These are phyloP conservation scores for Daldinia grandis DNA, from an alignment of 495 filamentous ascomycete genomes.

Conservation along the genomic window DNA sequence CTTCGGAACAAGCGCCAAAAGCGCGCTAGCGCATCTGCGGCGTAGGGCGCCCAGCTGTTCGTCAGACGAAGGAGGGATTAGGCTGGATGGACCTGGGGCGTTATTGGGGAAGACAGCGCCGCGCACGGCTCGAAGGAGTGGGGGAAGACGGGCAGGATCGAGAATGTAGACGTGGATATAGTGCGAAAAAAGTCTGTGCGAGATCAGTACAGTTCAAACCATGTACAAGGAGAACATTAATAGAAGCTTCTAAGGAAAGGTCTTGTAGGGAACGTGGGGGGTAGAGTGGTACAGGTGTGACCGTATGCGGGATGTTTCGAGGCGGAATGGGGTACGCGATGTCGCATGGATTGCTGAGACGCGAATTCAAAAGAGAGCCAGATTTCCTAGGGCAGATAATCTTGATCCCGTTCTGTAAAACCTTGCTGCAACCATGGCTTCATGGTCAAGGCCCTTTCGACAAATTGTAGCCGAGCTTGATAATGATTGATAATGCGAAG, in stretches of 20 bases:
- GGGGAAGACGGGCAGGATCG: slow-evolving; percentile 73
- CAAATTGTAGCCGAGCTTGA: slow-evolving; percentile 32
- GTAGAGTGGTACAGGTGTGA: slow-evolving; percentile 36
- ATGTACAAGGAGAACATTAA: slow-evolving; percentile 38
- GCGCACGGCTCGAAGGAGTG: slow-evolving; percentile 75
- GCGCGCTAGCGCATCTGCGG: slow-evolving; percentile 60
- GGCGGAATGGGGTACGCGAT: slow-evolving; percentile 28
- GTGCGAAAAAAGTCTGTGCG: slow-evolving; percentile 76
- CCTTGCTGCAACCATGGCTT: slow-evolving; percentile 40
- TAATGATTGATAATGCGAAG: slow-evolving; percentile 39
- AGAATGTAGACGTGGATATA: slow-evolving; percentile 71
- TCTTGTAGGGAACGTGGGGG: slow-evolving; percentile 37
- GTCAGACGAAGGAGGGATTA: slow-evolving; percentile 57
- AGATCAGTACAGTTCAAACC: slow-evolving; percentile 41
- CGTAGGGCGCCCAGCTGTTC: slow-evolving; percentile 58
- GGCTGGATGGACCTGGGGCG: slow-evolving; percentile 57
- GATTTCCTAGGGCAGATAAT: slow-evolving; percentile 31
- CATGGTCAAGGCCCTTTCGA: slow-evolving; percentile 27
- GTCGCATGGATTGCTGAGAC: slow-evolving; percentile 29
- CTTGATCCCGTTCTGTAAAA: slow-evolving; percentile 22
- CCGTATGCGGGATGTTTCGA: slow-evolving; percentile 30
- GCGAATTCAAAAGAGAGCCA: slow-evolving; percentile 32
- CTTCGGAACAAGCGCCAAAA: slow-evolving; percentile 61
- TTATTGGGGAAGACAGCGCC: slow-evolving; percentile 83
- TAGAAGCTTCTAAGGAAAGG: slow-evolving; percentile 41